Conservation (phyloP, 805 yeast species). For the Candida xyloterini region DNA sequence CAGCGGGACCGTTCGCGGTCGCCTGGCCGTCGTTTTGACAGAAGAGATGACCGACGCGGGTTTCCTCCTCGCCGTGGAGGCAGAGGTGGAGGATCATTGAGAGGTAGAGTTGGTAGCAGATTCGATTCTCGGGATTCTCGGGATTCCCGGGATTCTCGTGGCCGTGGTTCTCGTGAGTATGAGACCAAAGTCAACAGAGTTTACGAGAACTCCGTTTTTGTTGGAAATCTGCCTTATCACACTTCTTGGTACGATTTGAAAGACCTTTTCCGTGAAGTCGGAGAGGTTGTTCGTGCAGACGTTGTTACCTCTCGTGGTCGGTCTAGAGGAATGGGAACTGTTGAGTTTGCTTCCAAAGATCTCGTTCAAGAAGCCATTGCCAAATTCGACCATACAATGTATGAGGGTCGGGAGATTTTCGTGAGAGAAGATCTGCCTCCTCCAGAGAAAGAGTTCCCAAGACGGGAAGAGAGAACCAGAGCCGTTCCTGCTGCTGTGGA, state of each 20-base stretch:
- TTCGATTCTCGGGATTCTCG: conserved; percentile 20
- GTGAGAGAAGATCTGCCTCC: conserved; percentile 92
- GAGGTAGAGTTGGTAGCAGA: conserved; percentile 17
- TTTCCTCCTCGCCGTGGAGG: conserved; percentile 28
- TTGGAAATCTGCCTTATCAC: conserved; percentile 71
- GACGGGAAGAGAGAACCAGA: conserved; percentile 24
- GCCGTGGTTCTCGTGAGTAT: conserved; percentile 29
- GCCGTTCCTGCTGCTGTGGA: conserved; percentile 21
- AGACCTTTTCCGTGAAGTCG: conserved; percentile 56
- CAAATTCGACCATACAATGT: conserved; percentile 60
- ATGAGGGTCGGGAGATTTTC: conserved; percentile 74
- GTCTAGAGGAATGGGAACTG: conserved; percentile 89
- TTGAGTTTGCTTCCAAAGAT: conserved; percentile 65
- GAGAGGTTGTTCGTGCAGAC: conserved; percentile 76
- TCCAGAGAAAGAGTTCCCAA: conserved; percentile 43
- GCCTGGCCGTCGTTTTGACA: conserved; percentile 19
- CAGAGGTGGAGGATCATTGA: conserved; percentile 32
- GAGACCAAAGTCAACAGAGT: conserved; percentile 49
- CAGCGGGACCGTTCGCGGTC: conserved; percentile 33
- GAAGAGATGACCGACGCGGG: conserved; percentile 20
- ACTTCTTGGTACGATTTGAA: conserved; percentile 58
- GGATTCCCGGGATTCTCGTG: conserved; percentile 15
- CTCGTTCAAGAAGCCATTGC: conserved; percentile 72
- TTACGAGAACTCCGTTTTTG: conserved; percentile 65
- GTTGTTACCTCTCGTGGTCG: conserved; percentile 75